Base-by-base conservation (phyloP, 2,329 filamentous ascomycete species). In the Paramyrothecium roridum region DNA sequence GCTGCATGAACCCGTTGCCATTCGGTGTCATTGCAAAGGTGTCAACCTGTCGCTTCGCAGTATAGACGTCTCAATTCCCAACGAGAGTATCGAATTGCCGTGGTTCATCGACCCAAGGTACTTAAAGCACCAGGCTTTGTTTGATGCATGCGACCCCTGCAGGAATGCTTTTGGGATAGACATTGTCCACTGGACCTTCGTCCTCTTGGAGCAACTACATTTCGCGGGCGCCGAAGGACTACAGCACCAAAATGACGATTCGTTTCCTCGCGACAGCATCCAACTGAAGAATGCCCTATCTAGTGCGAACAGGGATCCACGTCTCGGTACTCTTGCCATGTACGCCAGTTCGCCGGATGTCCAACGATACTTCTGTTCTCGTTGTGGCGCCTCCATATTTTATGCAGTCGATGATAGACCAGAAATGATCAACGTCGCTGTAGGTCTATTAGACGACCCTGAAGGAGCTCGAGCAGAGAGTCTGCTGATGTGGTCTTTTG, bases 101-200 rank as follows among this genome's bases (percentile, higher is more conserved):
- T 74, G 65, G 56, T 78, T 74, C 51, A 65, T 82, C 16, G 73
- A 80, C 43, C 76, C 76, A 0, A 56, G 55, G 3, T 75, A 71
- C 2, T 63, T 73, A 48, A 80, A 79, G 59, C 61, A 65, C 2
- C 59, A 75, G 1, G 72, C 68, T 0, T 63, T 58, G 3, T 69
- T 76, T 54, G 79, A 81, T 49, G 73, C 67, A 2, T 82, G 80
- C 64, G 67, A 78, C 56, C 80, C 77, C 1, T 82, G 80, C 50
- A 71, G 78, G 2, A 57, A 74, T 8, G 69, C 68, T 3, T 67
- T 69, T 2, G 79, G 78, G 0, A 59, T 61, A 0, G 78, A 82
- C 34, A 54, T 81, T 0, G 68, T 73, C 52, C 65, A 73, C 59
- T 82, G 79, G 79, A 75, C 77, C 0, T 81, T 73, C 54, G 59